A percentile compares a stretch with the other conserved stretches of the same genome.
These are phyloP conservation scores for Blepharisma japonicum DNA, from an alignment of 73 alveolate species.

Conservation along the genomic window DNA sequence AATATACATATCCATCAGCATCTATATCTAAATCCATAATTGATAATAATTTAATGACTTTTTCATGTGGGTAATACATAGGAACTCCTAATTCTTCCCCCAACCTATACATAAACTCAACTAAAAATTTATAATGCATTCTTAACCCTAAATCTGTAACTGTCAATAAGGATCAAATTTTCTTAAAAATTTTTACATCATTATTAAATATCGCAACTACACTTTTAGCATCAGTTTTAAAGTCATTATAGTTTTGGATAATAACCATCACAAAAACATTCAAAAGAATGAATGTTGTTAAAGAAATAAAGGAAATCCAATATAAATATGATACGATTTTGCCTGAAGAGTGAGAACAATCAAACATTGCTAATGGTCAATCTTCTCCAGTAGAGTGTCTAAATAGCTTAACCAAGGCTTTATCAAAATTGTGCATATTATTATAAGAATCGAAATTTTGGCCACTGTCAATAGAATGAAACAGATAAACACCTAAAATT, in stretches of 20 bases:
- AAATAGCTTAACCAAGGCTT: constrained; percentile 66
- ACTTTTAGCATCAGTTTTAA: constrained; percentile 54
- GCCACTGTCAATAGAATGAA: constrained; percentile 54
- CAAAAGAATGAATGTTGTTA: constrained; percentile 53
- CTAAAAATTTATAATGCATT: constrained; percentile 28
- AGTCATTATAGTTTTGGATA: constrained; percentile 55
- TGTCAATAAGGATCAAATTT: constrained; percentile 44
- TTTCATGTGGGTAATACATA: constrained; percentile 17
- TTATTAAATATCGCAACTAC: constrained; percentile 52
- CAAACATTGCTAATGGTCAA: constrained; percentile 75
- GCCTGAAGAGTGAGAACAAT: constrained; percentile 34
- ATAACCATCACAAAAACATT: constrained; percentile 66
- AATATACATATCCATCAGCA: constrained; percentile 38
- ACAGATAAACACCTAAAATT: constrained; percentile 86
- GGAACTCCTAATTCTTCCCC: constrained; percentile 37
- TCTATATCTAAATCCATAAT: constrained; percentile 33
- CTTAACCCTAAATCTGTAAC: constrained; percentile 24
- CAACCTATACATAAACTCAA: constrained; percentile 25
- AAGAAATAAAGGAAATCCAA: constrained; percentile 47
- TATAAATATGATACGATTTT: constrained; percentile 38
- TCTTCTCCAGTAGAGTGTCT: constrained; percentile 87
- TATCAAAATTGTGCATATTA: constrained; percentile 72
- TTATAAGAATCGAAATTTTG: constrained; percentile 57
- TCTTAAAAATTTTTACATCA: constrained; percentile 30
- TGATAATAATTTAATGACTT: constrained; percentile 25